Conservation (phyloP, 1,284 basidiomycete species). For the Anthracocystis walkeri region DNA sequence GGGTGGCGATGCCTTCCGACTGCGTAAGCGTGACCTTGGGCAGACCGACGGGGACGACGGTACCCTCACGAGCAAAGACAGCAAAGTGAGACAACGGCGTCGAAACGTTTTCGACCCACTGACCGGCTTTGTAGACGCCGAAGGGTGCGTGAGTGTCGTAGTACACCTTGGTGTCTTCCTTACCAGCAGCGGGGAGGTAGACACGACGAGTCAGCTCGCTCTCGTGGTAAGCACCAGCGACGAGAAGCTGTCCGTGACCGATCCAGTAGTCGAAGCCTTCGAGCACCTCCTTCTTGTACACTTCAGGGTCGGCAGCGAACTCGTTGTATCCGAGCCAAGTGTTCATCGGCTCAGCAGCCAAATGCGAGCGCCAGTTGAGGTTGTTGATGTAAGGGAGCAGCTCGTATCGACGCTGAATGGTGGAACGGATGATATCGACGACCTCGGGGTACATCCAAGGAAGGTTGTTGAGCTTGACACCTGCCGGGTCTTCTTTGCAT, state of each 20-base stretch:
- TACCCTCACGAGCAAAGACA: conserved; percentile 70
- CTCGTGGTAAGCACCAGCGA: conserved; percentile 69
- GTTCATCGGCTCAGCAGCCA: conserved; percentile 70
- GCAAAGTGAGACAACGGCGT: conserved; percentile 71
- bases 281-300: conserved; percentile 69
- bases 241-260: conserved; percentile 70
- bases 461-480: conserved; percentile 69
- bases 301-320: conserved; percentile 70
- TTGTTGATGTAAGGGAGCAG: conserved; percentile 68
- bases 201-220: conserved; percentile 68
- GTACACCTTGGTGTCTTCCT: conserved; percentile 35
- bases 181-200: conserved; percentile 70
- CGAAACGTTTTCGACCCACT: conserved; percentile 64
- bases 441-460: conserved; percentile 73
- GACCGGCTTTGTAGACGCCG: conserved; percentile 23
- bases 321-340: conserved; percentile 70
- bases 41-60: conserved; percentile 71
- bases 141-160: conserved; percentile 46
- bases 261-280: conserved; percentile 72
- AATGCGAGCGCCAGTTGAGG: conserved; percentile 71
- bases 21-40: conserved; percentile 69
- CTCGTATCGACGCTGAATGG: conserved; percentile 71
- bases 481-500: conserved; percentile 68
- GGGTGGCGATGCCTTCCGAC: conserved; percentile 62
- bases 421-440: conserved; percentile 68